Conservation (phyloP, 345 rosid species). For the Arabis hirsuta region DNA sequence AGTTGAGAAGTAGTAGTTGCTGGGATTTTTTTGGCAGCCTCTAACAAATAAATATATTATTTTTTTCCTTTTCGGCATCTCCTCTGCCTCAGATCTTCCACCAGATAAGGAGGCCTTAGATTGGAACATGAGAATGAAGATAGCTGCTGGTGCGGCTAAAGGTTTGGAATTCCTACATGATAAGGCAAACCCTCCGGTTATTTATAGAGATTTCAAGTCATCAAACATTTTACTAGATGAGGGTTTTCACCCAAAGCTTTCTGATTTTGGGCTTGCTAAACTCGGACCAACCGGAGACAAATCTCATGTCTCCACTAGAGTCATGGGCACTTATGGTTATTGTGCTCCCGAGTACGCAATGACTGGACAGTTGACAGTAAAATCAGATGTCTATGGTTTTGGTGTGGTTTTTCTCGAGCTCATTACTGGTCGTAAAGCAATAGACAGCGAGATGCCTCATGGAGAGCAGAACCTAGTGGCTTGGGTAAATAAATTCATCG, state of each 20-base stretch:
- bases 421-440: slow-evolving; percentile 95
- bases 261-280: slow-evolving; percentile 98
- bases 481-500: slow-evolving; percentile 63
- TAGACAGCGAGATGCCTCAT: slow-evolving; percentile 81
- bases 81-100: slow-evolving; percentile 65
- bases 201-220: slow-evolving; percentile 94
- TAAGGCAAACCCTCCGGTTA: slow-evolving; percentile 94
- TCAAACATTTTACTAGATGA: slow-evolving; percentile 91
- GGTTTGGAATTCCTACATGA: slow-evolving; percentile 96
- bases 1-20: slow-evolving; percentile 33
- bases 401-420: slow-evolving; percentile 95
- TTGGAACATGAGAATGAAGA: slow-evolving; percentile 97
- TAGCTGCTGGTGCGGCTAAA: slow-evolving; percentile 98
- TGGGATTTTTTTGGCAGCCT: slow-evolving; percentile 1
- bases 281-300: slow-evolving; percentile 98
- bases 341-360: slow-evolving; percentile 99
- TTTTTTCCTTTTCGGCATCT: neutral
- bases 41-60: neutral
- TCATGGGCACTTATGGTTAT: slow-evolving; percentile 98
- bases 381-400: slow-evolving; percentile 95
- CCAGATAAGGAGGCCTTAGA: slow-evolving; percentile 90
- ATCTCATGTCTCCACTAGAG: slow-evolving; percentile 98
- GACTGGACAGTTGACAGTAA: slow-evolving; percentile 97
- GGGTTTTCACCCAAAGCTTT: slow-evolving; percentile 93
- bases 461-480: slow-evolving; percentile 95